phyloP scores from a whole-genome alignment of 1,139 yeast species.

The Diutina mesorugosa region DNA sequence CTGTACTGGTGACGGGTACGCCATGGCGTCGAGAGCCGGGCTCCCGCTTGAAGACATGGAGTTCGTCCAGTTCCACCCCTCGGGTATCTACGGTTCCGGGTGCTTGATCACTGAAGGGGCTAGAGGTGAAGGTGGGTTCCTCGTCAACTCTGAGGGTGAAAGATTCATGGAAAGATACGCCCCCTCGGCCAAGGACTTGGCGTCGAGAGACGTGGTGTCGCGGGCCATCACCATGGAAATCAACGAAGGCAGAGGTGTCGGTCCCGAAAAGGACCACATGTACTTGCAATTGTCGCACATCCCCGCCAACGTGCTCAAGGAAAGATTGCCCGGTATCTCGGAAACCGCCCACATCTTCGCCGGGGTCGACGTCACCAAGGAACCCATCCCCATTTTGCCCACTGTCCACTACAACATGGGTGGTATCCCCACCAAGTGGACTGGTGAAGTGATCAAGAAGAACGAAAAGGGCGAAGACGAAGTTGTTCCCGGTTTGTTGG shows the following conservation, averaged over 20 bases:
- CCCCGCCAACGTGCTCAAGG: constrained; percentile 84
- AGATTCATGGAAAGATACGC: constrained; percentile 99
- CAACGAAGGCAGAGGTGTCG: constrained; percentile 98
- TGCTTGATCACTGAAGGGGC: constrained; percentile 99
- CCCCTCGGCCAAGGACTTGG: constrained; percentile 96
- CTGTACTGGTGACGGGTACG: constrained; percentile 98
- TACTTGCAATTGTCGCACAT: constrained; percentile 87
- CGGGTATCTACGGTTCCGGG: constrained; percentile 98
- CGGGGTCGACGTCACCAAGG: constrained; percentile 98
- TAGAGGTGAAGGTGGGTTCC: constrained; percentile 99
- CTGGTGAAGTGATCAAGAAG: constrained; percentile 83
- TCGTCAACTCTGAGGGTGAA: constrained; percentile 95
- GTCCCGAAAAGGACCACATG: constrained; percentile 92
- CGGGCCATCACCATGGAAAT: constrained; percentile 98
- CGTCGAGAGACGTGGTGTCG: constrained; percentile 96
- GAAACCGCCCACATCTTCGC: constrained; percentile 98
- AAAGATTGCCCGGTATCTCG: constrained; percentile 97
- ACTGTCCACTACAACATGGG: constrained; percentile 99
- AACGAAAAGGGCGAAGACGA: constrained; percentile 84
- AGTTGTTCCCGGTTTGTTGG: constrained; percentile 86
- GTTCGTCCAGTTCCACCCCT: constrained; percentile 98
- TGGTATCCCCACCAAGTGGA: constrained; percentile 97
- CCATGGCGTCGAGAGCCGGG: constrained; percentile 98
- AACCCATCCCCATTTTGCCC: constrained; percentile 96
- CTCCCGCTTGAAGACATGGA: constrained; percentile 95